Evolutionary conservation across 1,139 yeast species (phyloP), one percentile per base, ranked within the genome.

Genomic region (Geotrichum macrosporum): DNA sequence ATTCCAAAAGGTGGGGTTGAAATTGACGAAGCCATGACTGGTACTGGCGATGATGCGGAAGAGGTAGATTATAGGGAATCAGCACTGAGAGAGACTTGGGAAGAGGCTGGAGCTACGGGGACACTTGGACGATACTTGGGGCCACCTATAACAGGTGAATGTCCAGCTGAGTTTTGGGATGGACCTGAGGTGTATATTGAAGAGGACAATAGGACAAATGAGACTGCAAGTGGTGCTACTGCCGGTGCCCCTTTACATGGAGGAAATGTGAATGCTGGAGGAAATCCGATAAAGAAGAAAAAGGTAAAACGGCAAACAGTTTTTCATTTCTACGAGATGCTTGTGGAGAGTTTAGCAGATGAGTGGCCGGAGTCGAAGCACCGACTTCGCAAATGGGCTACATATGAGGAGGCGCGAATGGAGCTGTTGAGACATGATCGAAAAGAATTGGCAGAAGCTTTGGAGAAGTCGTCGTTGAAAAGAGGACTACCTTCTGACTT

Each of bases 1-100:
- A 67, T 92, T 9, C 98, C 98, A 3, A 94, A 92, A 61, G 99
- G 99, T 27, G 99, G 99, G 0, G 80, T 89, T 46, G 99, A 92
- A 64, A 62, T 65, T 35, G 98, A 92, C 63, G 98, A 92, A 61
- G 71, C 76, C 2, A n/a, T n/a, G n/a, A n/a, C n/a, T n/a, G n/a
- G n/a, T n/a, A n/a, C n/a, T n/a, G n/a, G n/a, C n/a, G n/a, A n/a
- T n/a, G n/a, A n/a, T n/a, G n/a, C n/a, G n/a, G n/a, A n/a, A n/a
- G n/a, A n/a, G n/a, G n/a, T n/a, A n/a, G 80, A 78, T 10, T 57
- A 56, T 29, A 57, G 48, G 15, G 59, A 67, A 46, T 59, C 86
- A 5, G 97, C 97, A 0, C 70, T 75, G 13, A 71, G 99, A 50
- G 98, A 92, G 63, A 85, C 95, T 0, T 92, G 98, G 98, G 98